Percentiles rank a stretch among this genome's conserved stretches.
phyloP scores from a whole-genome alignment of 225 moss, liverwort and hornwort genomes.

The Marchantia polymorpha region DNA sequence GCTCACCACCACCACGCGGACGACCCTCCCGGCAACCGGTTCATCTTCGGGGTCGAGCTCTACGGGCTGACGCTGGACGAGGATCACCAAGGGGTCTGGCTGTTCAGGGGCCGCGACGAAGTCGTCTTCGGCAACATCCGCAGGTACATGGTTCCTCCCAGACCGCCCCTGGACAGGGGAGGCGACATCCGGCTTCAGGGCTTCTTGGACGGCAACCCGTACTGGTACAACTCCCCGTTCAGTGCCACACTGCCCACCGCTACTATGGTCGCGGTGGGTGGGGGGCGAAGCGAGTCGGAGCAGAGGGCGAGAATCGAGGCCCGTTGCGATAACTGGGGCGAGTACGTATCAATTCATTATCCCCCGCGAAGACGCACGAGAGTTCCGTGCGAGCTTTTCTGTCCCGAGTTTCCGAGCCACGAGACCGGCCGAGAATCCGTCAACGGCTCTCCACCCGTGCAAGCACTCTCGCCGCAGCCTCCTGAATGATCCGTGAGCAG shows the following conservation, averaged over 20 bases:
- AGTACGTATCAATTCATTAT: neutral
- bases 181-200: neutral
- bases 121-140: neutral
- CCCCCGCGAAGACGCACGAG: neutral
- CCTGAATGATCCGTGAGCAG: too few species aligned
- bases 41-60: constrained; percentile 11
- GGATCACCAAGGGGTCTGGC: neutral
- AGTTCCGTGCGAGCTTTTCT: neutral
- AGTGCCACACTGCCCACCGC: neutral
- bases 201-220: neutral
- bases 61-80: neutral
- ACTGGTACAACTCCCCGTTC: neutral
- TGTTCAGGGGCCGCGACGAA: constrained; percentile 13
- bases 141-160: too few species aligned
- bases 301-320: neutral
- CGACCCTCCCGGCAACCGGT: neutral
- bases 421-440: neutral
- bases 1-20: too few species aligned
- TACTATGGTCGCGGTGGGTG: neutral
- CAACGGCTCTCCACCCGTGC: too few species aligned
- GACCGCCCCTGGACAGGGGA: too few species aligned
- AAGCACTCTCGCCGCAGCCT: too few species aligned
- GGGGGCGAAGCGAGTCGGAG: neutral
- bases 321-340: neutral
- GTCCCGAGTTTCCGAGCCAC: neutral